A percentile compares a stretch with the other conserved stretches of the same genome.
Conservation (phyloP, 2,329 filamentous ascomycete genomes). For the Pyrenochaeta sp. region DNA sequence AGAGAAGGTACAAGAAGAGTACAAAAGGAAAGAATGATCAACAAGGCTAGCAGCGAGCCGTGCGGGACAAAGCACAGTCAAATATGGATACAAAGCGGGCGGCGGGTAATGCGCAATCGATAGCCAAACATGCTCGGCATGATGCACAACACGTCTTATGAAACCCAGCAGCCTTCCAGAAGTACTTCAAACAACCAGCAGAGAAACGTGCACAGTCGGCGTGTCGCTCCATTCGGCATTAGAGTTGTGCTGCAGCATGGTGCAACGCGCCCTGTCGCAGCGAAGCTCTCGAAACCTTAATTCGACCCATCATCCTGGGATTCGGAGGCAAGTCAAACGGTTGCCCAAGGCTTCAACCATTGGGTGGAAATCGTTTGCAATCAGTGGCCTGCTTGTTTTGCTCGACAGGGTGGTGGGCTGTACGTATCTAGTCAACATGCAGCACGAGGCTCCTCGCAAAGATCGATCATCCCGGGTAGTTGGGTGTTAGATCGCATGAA, state of each 20-base stretch:
- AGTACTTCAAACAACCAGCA: background rate
- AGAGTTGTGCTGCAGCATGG: background rate
- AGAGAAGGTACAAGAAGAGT: background rate
- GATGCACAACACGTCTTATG: background rate
- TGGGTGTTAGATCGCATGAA: background rate
- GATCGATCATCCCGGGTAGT: background rate
- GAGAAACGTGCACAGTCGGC: background rate
- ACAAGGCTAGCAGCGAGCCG: background rate
- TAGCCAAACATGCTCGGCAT: background rate
- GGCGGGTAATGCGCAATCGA: no score
- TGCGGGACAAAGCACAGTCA: conserved; percentile 1
- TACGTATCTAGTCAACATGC: no score
- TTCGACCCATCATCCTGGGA: background rate
- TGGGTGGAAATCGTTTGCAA: background rate
- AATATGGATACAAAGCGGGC: background rate
- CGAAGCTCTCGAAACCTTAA: background rate
- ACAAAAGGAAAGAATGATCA: conserved; percentile 2
- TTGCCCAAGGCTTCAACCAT: background rate
- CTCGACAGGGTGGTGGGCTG: no score
- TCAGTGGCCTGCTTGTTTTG: background rate
- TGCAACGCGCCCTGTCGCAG: background rate
- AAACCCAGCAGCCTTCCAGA: background rate
- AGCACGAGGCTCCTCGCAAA: background rate
- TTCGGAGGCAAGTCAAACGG: background rate
- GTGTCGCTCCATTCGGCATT: background rate